phyloP scores from a whole-genome alignment of 768 basidiomycete species.

The Agaricus blazei region DNA sequence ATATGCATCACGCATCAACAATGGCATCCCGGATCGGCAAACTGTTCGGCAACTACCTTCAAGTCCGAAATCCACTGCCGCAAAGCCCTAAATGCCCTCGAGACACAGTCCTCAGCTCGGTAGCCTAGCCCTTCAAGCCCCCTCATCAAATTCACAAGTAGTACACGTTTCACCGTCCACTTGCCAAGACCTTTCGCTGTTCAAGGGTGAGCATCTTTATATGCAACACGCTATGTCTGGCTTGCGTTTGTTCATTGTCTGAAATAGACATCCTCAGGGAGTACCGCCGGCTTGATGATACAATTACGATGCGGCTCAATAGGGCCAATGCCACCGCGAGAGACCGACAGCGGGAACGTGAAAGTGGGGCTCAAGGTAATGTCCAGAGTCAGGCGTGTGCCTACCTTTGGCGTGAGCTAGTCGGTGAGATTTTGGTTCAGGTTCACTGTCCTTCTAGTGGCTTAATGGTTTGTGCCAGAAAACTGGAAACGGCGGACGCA shows the following conservation, averaged over 20 bases:
- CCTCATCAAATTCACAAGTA: constrained; percentile 50
- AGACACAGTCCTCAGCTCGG: constrained; percentile 47
- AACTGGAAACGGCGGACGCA: constrained; percentile 73
- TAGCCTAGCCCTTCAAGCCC: constrained; percentile 65
- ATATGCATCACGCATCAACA: too few species aligned
- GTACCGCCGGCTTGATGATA: constrained; percentile 77
- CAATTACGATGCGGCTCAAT: constrained; percentile 76
- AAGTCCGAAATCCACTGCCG: too few species aligned
- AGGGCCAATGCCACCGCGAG: constrained; percentile 72
- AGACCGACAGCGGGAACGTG: constrained; percentile 56
- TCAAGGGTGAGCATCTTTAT: constrained; percentile 53
- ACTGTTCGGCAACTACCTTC: too few species aligned
- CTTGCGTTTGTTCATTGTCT: not conserved
- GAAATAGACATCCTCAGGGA: constrained; percentile 71
- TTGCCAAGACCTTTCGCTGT: constrained; percentile 69
- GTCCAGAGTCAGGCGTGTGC: constrained; percentile 73
- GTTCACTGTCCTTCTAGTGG: constrained; percentile 12
- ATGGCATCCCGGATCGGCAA: too few species aligned
- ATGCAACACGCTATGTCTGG: not conserved
- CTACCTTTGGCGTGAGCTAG: constrained; percentile 72
- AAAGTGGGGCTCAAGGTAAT: constrained; percentile 38
- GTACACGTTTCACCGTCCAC: constrained; percentile 72
- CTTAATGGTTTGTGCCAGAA: constrained; percentile 24
- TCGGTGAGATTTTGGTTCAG: constrained; percentile 45
- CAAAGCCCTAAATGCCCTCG: constrained; percentile 25